A percentile compares a stretch with the other conserved stretches of the same genome.
Evolutionary conservation across 2,329 filamentous ascomycete species (phyloP).

Genomic region (Cryphonectria parasitica): DNA sequence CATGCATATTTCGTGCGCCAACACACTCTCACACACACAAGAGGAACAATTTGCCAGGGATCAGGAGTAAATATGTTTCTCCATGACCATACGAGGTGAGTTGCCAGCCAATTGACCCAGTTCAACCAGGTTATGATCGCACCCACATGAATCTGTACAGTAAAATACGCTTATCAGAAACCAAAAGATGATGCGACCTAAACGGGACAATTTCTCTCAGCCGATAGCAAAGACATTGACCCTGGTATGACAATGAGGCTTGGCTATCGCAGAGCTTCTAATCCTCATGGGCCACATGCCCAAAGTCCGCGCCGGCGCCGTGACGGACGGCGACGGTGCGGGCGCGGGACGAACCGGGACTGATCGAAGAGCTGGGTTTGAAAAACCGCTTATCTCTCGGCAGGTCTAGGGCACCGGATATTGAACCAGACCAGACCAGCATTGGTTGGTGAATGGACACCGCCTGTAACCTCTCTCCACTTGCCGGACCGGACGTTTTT

Average conservation of each 20-base stretch:
- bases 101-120: too few species aligned
- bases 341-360: neutral
- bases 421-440: too few species aligned
- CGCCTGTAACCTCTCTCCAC: slow-evolving; percentile 1
- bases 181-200: too few species aligned
- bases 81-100: too few species aligned
- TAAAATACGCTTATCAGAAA: too few species aligned
- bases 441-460: neutral
- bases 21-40: neutral
- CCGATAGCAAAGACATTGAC: too few species aligned
- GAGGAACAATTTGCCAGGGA: neutral
- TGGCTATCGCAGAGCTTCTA: neutral
- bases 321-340: neutral
- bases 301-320: neutral
- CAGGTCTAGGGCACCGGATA: neutral
- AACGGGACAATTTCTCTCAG: too few species aligned
- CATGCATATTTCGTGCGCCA: neutral
- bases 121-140: too few species aligned
- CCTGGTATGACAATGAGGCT: neutral
- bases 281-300: too few species aligned
- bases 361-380: neutral
- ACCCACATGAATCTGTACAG: too few species aligned
- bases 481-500: neutral
- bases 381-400: neutral
- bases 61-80: neutral